phyloP scores from a whole-genome alignment of 78 protist genomes.

The Emiliania huxleyi region DNA sequence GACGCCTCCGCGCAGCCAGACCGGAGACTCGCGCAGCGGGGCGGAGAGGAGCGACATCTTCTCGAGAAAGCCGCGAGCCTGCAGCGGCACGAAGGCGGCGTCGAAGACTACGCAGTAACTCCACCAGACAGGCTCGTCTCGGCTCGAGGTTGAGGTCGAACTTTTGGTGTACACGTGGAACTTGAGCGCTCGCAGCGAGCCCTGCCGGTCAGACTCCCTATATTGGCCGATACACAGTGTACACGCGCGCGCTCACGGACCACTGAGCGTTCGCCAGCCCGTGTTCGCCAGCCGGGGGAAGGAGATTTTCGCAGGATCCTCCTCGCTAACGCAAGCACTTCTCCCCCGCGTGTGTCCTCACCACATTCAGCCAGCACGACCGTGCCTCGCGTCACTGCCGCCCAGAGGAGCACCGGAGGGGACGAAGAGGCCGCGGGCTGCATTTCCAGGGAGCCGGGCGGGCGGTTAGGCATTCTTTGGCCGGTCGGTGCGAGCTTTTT shows the following conservation, averaged over 20 bases:
- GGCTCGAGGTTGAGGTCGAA: too few species aligned
- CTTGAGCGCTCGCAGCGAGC: background rate
- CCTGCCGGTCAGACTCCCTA: background rate
- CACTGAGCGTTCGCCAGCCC: too few species aligned
- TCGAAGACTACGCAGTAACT: too few species aligned
- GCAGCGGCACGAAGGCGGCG: too few species aligned
- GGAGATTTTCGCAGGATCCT: background rate
- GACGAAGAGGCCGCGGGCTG: too few species aligned
- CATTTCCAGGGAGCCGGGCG: too few species aligned
- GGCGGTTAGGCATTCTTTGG: too few species aligned
- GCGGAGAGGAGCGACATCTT: background rate
- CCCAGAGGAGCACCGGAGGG: background rate
- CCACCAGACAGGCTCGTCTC: too few species aligned
- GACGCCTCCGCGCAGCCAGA: background rate
- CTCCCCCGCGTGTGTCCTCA: background rate
- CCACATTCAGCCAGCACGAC: background rate
- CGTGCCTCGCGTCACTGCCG: background rate
- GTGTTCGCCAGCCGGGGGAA: background rate
- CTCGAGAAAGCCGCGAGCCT: background rate
- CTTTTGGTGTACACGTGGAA: background rate
- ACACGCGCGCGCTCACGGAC: too few species aligned
- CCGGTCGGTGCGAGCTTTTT: too few species aligned
- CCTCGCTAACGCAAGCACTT: background rate
- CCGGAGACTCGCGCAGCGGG: background rate
- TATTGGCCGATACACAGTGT: too few species aligned